These are phyloP conservation scores for Starmerella davenportii DNA, from an alignment of 805 yeast genomes.

Conservation along the genomic window DNA sequence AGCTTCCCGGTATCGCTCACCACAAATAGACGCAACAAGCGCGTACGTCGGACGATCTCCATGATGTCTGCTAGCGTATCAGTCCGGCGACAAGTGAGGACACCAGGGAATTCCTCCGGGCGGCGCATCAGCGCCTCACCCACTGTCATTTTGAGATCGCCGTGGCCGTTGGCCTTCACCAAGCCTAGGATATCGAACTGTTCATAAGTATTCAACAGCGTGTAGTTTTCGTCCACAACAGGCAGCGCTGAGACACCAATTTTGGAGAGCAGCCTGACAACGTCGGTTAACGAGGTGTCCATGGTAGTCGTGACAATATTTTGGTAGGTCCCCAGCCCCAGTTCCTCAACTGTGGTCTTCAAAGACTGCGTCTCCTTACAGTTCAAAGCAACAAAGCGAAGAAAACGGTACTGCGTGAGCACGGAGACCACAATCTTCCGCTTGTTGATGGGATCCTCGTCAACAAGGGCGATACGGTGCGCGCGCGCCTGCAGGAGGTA, in stretches of 20 bases:
- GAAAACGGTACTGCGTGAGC: conserved; percentile 84
- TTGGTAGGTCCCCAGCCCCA: conserved; percentile 37
- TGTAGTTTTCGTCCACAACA: conserved; percentile 48
- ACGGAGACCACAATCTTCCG: conserved; percentile 91
- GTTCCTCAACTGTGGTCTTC: conserved; percentile 51
- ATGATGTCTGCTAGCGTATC: conserved; percentile 77
- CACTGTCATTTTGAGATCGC: conserved; percentile 75
- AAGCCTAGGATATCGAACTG: conserved; percentile 86
- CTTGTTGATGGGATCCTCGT: conserved; percentile 78
- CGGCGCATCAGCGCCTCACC: conserved; percentile 92
- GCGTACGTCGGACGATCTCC: conserved; percentile 80
- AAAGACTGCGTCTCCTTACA: conserved; percentile 85
- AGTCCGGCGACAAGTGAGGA: conserved; percentile 76
- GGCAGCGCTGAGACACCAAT: conserved; percentile 86
- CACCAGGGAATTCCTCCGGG: conserved; percentile 94
- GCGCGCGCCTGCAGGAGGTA: conserved; percentile 79
- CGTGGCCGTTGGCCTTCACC: conserved; percentile 74
- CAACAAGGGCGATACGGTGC: conserved; percentile 84
- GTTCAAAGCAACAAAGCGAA: conserved; percentile 87
- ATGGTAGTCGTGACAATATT: conserved; percentile 61
- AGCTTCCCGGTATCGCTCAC: conserved; percentile 70
- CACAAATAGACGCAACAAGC: conserved; percentile 80
- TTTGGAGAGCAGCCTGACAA: conserved; percentile 60
- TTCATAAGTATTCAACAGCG: conserved; percentile 77
- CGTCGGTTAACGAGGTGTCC: conserved; percentile 87